A percentile compares a stretch with the other conserved stretches of the same genome.
Evolutionary conservation across 2,329 filamentous ascomycete species (phyloP).

Genomic region (Fusarium piperis): DNA sequence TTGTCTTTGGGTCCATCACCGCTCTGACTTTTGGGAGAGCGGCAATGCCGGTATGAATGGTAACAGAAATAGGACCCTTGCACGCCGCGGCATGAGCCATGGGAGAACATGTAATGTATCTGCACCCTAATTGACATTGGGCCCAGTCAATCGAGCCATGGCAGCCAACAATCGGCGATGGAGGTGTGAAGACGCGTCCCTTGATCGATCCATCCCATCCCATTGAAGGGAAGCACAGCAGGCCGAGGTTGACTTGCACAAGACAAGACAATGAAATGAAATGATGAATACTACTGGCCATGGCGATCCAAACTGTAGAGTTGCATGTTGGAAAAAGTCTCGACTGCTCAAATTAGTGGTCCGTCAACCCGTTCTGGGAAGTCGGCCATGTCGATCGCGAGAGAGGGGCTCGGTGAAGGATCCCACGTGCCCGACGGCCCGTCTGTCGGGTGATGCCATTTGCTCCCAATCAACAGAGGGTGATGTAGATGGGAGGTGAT

Average conservation of each 20-base stretch:
- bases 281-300: neutral
- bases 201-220: neutral
- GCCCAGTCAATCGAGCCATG: neutral
- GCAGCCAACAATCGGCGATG: neutral
- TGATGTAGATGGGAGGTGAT: constrained; percentile 7
- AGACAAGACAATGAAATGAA: neutral
- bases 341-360: constrained; percentile 16
- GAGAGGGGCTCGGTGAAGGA: constrained; percentile 27
- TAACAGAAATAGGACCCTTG: constrained; percentile 1
- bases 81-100: neutral
- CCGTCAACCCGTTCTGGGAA: constrained; percentile 25
- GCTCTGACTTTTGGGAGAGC: constrained; percentile 14
- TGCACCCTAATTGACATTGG: constrained; percentile 6
- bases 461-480: constrained; percentile 22
- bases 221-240: constrained; percentile 7
- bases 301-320: constrained; percentile 1
- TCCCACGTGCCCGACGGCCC: constrained; percentile 37
- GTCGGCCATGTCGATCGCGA: constrained; percentile 28
- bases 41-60: constrained; percentile 4
- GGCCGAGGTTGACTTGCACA: constrained; percentile 4
- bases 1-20: constrained; percentile 5
- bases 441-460: constrained; percentile 34
- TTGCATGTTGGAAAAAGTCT: constrained; percentile 13
- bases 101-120: neutral
- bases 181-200: neutral